phyloP scores from a whole-genome alignment of 495 filamentous ascomycete species.

The Aspergillus indologenus region DNA sequence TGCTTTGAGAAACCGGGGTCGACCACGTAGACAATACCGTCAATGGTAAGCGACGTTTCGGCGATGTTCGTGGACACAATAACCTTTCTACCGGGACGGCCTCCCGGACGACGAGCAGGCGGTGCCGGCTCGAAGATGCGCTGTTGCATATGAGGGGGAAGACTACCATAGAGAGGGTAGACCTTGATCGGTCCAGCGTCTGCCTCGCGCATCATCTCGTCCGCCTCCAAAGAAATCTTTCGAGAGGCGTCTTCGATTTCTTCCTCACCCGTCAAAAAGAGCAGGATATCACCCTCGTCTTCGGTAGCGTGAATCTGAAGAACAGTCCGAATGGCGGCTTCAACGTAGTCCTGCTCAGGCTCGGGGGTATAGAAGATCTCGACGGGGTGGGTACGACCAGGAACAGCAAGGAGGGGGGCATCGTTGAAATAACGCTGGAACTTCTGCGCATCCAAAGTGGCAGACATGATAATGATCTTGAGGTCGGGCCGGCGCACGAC shows the following conservation, averaged over 20 bases:
- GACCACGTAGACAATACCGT: conserved; percentile 98
- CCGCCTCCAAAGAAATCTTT: conserved; percentile 84
- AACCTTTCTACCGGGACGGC: conserved; percentile 86
- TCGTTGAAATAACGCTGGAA: conserved; percentile 98
- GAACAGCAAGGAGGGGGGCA: conserved; percentile 89
- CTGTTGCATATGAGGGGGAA: conserved; percentile 91
- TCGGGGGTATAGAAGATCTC: conserved; percentile 98
- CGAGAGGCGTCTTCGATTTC: conserved; percentile 96
- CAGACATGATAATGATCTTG: conserved; percentile 98
- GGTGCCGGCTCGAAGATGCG: conserved; percentile 91
- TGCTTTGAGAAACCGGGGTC: conserved; percentile 99
- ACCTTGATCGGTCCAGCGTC: conserved; percentile 87
- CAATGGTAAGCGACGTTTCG: conserved; percentile 95
- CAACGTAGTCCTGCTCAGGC: conserved; percentile 94
- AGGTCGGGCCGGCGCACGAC: conserved; percentile 74
- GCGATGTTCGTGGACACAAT: conserved; percentile 98
- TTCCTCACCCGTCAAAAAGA: conserved; percentile 98
- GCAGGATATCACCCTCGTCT: conserved; percentile 86
- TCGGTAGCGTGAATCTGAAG: conserved; percentile 94
- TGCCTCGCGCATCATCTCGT: conserved; percentile 85
- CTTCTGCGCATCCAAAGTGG: conserved; percentile 93
- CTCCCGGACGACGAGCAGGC: conserved; percentile 64
- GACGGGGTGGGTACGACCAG: conserved; percentile 92
- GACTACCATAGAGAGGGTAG: conserved; percentile 90
- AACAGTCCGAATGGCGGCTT: conserved; percentile 90